Evolutionary conservation across 345 rosid genomes (phyloP), one percentile per base, ranked within the genome.

Genomic region (Euphorbia peplus): DNA sequence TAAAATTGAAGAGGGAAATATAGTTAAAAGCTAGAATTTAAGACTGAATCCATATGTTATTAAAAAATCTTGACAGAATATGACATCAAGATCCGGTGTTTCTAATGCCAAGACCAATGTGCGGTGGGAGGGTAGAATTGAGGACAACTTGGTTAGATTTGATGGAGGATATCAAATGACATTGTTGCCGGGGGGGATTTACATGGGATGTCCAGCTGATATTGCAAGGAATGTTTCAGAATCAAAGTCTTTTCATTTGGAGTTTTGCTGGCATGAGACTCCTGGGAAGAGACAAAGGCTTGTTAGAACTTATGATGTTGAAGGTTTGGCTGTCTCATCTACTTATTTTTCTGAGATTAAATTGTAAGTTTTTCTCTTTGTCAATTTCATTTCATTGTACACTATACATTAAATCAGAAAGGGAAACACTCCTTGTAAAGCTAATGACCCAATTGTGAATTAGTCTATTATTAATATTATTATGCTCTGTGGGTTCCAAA

Each of bases 271-370:
- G 98, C 83, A 88, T 12, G 95, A 91, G 75, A 69, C 87, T 2
- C 76, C 91, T 0, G 79, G 78, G 25, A 85, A 80, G 82, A 84
- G 97, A 77, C 96, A 89, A 68, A 85, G 90, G 73, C 91, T 91
- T 11, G 78, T 91, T 50, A 83, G 96, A 54, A 93, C 97, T 11
- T 93, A 76, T 16, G 98, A 89, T 73, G 80, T 81, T 10, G 91
- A 91, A 73, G 98, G 98, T 66, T 53, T 89, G 76, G 92, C 87
- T 22, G 96, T 93, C 14, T 93, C 98, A 7, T 86, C 97, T 1
- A 91, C 95, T 62, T 85, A 88, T 78, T 85, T 87, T 75, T 72
- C 68, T 3, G 97, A 93, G 86, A 82, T 59, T 35, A 87, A 79
- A 81, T 18, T 75, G 70, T 89, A 79, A 92, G 72, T 22, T 18